Percentiles rank a stretch among this genome's conserved stretches.
phyloP scores from a whole-genome alignment of 2,329 filamentous ascomycete species.

The Fusarium sp. region DNA sequence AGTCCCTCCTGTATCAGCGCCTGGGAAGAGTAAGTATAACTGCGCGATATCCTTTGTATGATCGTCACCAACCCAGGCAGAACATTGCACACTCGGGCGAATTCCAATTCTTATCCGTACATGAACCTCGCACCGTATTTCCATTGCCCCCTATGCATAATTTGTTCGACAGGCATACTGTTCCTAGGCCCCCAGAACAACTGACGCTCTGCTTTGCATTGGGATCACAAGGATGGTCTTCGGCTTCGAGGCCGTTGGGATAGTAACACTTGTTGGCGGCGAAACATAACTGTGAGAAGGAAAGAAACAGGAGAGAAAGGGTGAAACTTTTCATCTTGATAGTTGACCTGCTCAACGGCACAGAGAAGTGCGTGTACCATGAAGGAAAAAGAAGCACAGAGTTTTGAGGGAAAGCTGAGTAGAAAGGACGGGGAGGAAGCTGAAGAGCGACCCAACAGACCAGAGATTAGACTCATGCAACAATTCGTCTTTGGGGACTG shows the following conservation, averaged over 20 bases:
- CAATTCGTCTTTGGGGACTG: neutral
- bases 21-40: constrained; percentile 10
- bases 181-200: constrained; percentile 33
- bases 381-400: neutral
- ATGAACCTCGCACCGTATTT: constrained; percentile 38
- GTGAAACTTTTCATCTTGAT: constrained; percentile 13
- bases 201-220: constrained; percentile 34
- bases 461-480: neutral
- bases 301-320: constrained; percentile 6
- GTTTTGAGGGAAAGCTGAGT: neutral
- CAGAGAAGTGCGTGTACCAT: neutral
- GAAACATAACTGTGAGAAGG: neutral
- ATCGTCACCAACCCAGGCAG: constrained; percentile 9
- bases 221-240: constrained; percentile 32
- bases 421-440: neutral
- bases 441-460: neutral
- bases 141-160: constrained; percentile 33
- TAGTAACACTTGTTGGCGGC: constrained; percentile 33
- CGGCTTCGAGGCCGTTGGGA: constrained; percentile 27
- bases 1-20: constrained; percentile 36
- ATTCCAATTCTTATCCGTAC: constrained; percentile 39
- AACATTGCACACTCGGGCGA: constrained; percentile 33
- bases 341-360: neutral
- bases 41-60: neutral
- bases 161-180: constrained; percentile 37